phyloP scores from a whole-genome alignment of 441 rosid genomes.

The Gossypium schwendimanii region DNA sequence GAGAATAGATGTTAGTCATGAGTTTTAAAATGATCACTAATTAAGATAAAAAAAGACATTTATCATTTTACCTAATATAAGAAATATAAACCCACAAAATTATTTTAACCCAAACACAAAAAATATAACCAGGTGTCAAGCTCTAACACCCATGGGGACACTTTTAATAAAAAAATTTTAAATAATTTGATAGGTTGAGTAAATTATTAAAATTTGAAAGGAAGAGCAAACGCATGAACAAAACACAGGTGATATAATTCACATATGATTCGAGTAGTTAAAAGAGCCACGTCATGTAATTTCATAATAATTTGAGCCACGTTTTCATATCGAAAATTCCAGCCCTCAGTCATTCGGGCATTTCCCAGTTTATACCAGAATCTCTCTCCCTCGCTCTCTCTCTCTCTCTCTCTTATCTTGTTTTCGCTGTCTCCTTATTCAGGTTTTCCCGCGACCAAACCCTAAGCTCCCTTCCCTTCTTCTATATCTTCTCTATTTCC shows the following conservation, averaged over 20 bases:
- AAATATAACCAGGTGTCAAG: too few relatives aligned
- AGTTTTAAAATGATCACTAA: too few relatives aligned
- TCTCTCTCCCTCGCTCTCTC: background rate
- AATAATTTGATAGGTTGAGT: too few relatives aligned
- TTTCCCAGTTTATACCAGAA: background rate
- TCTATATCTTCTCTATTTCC: background rate
- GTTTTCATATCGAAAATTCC: background rate
- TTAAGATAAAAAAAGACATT: fast-evolving
- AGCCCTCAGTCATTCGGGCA: background rate
- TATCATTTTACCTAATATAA: too few relatives aligned
- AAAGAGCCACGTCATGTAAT: background rate
- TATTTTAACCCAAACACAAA: too few relatives aligned
- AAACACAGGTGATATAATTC: background rate
- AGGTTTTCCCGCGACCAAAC: background rate
- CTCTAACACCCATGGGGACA: too few relatives aligned
- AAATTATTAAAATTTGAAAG: too few relatives aligned
- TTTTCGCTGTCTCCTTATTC: background rate
- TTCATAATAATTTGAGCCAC: background rate
- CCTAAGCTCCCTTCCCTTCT: background rate
- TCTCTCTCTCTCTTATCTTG: background rate
- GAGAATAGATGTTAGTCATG: too few relatives aligned
- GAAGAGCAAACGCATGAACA: background rate
- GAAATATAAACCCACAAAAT: too few relatives aligned
- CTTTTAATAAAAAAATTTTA: too few relatives aligned
- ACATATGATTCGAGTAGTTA: background rate